Conservation (phyloP, 2,329 filamentous ascomycete species). For the Chrysoporthe deuterocubensis region DNA sequence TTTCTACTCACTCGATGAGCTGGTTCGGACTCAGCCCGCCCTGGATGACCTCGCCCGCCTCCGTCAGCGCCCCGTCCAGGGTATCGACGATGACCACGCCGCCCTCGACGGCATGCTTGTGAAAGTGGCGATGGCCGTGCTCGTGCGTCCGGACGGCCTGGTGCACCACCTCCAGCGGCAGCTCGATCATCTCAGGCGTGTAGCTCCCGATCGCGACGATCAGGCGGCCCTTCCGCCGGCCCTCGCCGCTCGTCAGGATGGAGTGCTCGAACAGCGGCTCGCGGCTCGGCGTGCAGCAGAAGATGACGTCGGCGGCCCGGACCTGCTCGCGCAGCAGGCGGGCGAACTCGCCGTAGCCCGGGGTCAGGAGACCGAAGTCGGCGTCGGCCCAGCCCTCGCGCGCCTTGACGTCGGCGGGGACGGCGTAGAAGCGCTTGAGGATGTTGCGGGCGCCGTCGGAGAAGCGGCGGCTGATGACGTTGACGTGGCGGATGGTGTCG, state of each 20-base stretch:
- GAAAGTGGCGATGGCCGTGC: conserved; percentile 60
- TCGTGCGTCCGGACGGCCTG: conserved; percentile 59
- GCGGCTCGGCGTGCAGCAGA: conserved; percentile 82
- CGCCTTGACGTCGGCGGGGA: conserved; percentile 49
- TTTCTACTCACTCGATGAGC: conserved; percentile 70
- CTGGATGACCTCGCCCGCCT: conserved; percentile 85
- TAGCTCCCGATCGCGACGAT: conserved; percentile 74
- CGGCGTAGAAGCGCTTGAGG: conserved; percentile 51
- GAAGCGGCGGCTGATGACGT: conserved; percentile 81
- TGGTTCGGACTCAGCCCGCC: conserved; percentile 74
- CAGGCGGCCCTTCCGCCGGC: conserved; percentile 70
- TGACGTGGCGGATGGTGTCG: conserved; percentile 73
- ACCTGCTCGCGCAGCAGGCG: conserved; percentile 73
- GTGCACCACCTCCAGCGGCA: conserved; percentile 76
- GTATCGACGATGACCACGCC: conserved; percentile 75
- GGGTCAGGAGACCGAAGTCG: conserved; percentile 72
- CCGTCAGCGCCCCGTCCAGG: conserved; percentile 76
- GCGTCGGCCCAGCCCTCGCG: conserved; percentile 66
- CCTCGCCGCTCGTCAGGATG: conserved; percentile 74
- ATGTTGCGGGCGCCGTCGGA: conserved; percentile 58
- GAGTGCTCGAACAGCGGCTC: conserved; percentile 74
- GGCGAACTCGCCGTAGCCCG: conserved; percentile 68
- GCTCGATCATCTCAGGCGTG: conserved; percentile 76
- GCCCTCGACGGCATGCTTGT: conserved; percentile 67
- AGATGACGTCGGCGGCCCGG: conserved; percentile 76